phyloP scores from a whole-genome alignment of 306 rosid species.

The Lathyrus aphaca region DNA sequence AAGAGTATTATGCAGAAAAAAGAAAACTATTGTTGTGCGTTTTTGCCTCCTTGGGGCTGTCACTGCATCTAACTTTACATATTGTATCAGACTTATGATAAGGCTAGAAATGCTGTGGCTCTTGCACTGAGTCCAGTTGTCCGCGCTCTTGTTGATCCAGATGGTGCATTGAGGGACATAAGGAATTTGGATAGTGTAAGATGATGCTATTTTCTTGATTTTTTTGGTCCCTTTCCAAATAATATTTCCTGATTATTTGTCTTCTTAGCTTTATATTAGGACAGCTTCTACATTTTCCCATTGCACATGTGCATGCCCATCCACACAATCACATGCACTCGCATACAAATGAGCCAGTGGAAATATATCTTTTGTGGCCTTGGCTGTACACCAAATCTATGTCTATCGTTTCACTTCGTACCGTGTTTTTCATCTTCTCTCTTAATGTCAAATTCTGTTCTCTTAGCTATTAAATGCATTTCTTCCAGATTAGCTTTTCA shows the following conservation, averaged over 20 bases:
- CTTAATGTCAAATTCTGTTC: not conserved
- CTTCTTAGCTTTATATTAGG: slow-evolving; percentile 12
- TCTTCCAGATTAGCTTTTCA: slow-evolving; percentile 87
- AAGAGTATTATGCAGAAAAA: slow-evolving; percentile 6
- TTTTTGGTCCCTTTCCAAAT: slow-evolving; percentile 21
- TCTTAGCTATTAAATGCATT: slow-evolving; percentile 29
- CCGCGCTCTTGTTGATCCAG: slow-evolving; percentile 92
- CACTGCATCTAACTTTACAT: slow-evolving; percentile 26
- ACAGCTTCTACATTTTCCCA: slow-evolving; percentile 15
- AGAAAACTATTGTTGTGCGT: slow-evolving; percentile 6
- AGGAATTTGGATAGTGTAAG: slow-evolving; percentile 91
- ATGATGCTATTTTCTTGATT: slow-evolving; percentile 29
- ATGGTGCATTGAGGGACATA: slow-evolving; percentile 90
- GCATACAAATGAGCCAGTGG: slow-evolving; percentile 3
- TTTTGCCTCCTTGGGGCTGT: not conserved
- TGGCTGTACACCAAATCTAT: slow-evolving; percentile 22
- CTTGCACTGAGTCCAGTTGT: slow-evolving; percentile 98
- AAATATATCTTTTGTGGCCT: slow-evolving; percentile 11
- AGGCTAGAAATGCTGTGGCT: slow-evolving; percentile 97
- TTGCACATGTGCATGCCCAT: not conserved
- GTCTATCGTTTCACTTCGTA: slow-evolving; percentile 4
- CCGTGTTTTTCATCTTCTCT: slow-evolving; percentile 19
- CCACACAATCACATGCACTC: slow-evolving; percentile 1
- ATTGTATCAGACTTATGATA: slow-evolving; percentile 79
- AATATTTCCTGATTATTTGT: slow-evolving; percentile 20